Base-by-base conservation (phyloP, 805 yeast species). In the Kazachstania martiniae region DNA sequence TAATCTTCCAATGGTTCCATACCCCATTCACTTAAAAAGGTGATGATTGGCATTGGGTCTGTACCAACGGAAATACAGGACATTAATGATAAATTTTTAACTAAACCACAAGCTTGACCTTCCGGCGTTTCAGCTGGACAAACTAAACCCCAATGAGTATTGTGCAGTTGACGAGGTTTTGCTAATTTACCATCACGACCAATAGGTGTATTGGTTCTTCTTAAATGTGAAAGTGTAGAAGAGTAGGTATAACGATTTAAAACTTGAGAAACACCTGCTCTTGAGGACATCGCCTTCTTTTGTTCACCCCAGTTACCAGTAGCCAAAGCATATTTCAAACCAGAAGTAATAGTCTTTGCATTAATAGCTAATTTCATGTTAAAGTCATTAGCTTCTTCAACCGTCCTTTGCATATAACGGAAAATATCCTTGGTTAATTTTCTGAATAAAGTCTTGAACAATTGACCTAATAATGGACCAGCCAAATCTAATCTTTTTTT, bases 301-400 rank as follows among this genome's bases (percentile, higher is more conserved):
- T 91, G 99, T 62, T 91, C 99, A 66, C 99, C 98, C 99, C 99
- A 91, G 66, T 91, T 91, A 70, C 99, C 99, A 12, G 99, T 91
- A 34, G 99, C 99, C 53, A 91, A 70, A 25, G 98, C 91, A 62
- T 91, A 91, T 57, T 93, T 83, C 61, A 91, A 72, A 57, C 99
- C 99, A 40, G 94, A 89, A 24, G 99, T 91, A 49, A 91, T 85
- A 3, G 97, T 91, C 46, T 87, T 87, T 12, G 96, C 85, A 65
- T 91, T 89, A 45, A 91, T 96, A 25, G 98, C 98, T 52, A 91
- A 72, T 33, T 94, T 86, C 65, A 91, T 72, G 57, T 89, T 89
- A 70, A 91, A 91, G 58, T 89, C 98, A 60, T 85, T 85, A 59
- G 93, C 94, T 49, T 91, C 86, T 64, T 91, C 99, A 37, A 91